phyloP scores from a whole-genome alignment of 306 rosid genomes.

The Dalbergia cultrata region DNA sequence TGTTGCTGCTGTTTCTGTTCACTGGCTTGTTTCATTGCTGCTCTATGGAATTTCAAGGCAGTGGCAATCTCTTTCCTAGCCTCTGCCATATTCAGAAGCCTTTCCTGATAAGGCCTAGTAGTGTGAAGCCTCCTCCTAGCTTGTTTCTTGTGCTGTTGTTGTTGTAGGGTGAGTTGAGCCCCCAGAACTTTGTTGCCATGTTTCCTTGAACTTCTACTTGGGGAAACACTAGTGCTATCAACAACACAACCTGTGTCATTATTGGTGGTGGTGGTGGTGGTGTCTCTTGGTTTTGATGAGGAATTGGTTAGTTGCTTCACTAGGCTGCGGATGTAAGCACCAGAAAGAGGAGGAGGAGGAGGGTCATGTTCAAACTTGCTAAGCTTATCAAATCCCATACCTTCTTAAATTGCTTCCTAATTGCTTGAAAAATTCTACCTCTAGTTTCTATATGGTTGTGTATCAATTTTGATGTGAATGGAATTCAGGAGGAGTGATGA shows the following conservation, averaged over 20 bases:
- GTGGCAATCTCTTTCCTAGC: slow-evolving; percentile 87
- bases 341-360: slow-evolving; percentile 63
- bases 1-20: slow-evolving; percentile 53
- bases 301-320: slow-evolving; percentile 58
- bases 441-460: slow-evolving; percentile 35
- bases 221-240: slow-evolving; percentile 15
- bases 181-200: slow-evolving; percentile 45
- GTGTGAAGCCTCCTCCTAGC: slow-evolving; percentile 76
- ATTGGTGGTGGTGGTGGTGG: slow-evolving; percentile 45
- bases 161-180: slow-evolving; percentile 41
- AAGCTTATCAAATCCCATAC: slow-evolving; percentile 52
- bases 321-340: slow-evolving; percentile 70
- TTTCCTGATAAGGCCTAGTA: slow-evolving; percentile 74
- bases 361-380: neutral
- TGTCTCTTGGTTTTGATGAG: slow-evolving; percentile 63
- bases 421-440: slow-evolving; percentile 42
- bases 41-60: slow-evolving; percentile 87
- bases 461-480: slow-evolving; percentile 38
- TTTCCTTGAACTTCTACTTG: slow-evolving; percentile 43
- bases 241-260: slow-evolving; percentile 31
- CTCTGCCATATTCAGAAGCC: slow-evolving; percentile 87
- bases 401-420: slow-evolving; percentile 38
- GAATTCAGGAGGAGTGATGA: slow-evolving; percentile 45
- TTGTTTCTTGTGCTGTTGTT: slow-evolving; percentile 64
- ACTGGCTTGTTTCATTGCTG: slow-evolving; percentile 70